These are phyloP conservation scores for Exophiala sideris DNA, from an alignment of 2,329 filamentous ascomycete species.

Conservation along the genomic window DNA sequence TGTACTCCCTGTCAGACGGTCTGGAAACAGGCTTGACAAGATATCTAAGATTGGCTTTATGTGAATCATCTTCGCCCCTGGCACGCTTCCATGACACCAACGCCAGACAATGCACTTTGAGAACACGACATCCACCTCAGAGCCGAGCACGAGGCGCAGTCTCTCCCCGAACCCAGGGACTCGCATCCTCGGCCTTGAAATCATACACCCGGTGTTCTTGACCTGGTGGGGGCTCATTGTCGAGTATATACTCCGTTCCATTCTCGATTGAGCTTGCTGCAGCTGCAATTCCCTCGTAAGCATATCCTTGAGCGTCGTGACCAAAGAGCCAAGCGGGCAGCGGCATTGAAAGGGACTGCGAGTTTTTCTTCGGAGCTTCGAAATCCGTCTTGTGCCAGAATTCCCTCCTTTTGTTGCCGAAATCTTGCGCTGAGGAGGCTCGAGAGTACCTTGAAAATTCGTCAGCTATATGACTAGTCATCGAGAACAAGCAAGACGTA, in stretches of 20 bases:
- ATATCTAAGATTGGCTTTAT: too few species aligned
- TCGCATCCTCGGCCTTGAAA: slow-evolving; percentile 15
- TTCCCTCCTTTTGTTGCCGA: slow-evolving; percentile 45
- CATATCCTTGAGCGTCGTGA: neutral
- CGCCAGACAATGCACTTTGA: neutral
- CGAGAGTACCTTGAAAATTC: slow-evolving; percentile 41
- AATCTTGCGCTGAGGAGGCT: slow-evolving; percentile 47
- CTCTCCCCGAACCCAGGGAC: slow-evolving; percentile 2
- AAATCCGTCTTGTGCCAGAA: slow-evolving; percentile 54
- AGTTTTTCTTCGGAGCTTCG: slow-evolving; percentile 40
- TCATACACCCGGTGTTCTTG: slow-evolving; percentile 2
- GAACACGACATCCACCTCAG: neutral
- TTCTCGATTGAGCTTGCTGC: neutral
- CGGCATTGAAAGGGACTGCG: slow-evolving; percentile 5
- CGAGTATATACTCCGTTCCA: neutral
- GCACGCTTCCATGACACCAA: neutral
- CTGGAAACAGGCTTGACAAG: too few species aligned
- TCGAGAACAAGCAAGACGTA: neutral
- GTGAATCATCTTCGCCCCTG: too few species aligned
- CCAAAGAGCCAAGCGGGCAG: neutral
- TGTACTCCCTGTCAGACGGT: too few species aligned
- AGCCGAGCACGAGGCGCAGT: neutral
- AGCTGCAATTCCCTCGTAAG: neutral
- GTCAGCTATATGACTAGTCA: neutral
- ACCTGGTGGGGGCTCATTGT: slow-evolving; percentile 4